Evolutionary conservation across 2,329 filamentous ascomycete genomes (phyloP), one percentile per base, ranked within the genome.

Genomic region (Epichloe uncinata): DNA sequence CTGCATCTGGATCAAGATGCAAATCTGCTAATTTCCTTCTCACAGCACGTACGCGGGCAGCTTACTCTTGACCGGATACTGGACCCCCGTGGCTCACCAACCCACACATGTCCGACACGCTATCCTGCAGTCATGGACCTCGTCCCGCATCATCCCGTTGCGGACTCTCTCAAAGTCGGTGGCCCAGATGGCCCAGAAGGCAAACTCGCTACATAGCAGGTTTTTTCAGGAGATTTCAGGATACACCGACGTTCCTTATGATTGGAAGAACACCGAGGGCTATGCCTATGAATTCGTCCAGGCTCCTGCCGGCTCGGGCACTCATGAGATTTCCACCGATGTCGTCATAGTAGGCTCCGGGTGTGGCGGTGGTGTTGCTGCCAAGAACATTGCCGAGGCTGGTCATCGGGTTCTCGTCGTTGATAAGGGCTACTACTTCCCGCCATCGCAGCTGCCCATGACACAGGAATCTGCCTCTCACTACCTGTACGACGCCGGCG

Each of bases 331-430:
- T 38, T 79, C 88, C 49, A 84, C 85, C 0, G 91, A 96, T 63
- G 80, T 95, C 1, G 79, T 95, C 40, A 81, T 96, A 51, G 75
- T 96, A 18, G 90, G 90, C 2, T 93, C 86, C 37, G 90, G 90
- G 30, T 94, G 87, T 58, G 90, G 90, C 54, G 89, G 86, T 40
- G 87, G 76, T 9, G 88, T 95, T 0, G 79, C 77, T 36, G 89
- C 90, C 22, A 90, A 90, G 65, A 84, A 86, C 47, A 69, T 95
- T 1, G 79, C 89, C 9, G 82, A 89, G 64, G 85, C 83, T 1
- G 87, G 85, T 4, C 73, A 85, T 55, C 72, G 73, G 18, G 87
- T 95, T 30, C 64, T 95, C 4, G 86, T 96, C 1, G 82, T 88
- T 3, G 88, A 94, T 56, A 93, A 93, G 62, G 79, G 78, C 1